Percentiles rank a stretch among this genome's conserved stretches.
These are phyloP conservation scores for Aspergillus pseudonomiae DNA, from an alignment of 2,329 filamentous ascomycete genomes.

Conservation along the genomic window DNA sequence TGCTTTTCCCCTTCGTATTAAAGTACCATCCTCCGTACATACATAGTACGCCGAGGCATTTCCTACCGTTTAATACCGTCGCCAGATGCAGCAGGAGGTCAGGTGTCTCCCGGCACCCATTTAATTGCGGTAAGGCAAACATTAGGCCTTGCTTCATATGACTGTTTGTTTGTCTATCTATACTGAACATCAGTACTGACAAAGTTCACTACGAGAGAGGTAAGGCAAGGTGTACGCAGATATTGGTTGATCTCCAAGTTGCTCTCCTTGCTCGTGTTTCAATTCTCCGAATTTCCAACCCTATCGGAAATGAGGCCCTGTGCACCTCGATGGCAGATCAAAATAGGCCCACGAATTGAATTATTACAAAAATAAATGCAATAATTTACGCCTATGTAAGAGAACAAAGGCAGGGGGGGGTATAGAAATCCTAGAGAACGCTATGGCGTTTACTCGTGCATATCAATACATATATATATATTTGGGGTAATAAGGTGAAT, in stretches of 20 bases:
- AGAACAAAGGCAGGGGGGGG: background rate
- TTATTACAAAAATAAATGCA: background rate
- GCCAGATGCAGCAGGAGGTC: constrained; percentile 11
- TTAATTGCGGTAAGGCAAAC: background rate
- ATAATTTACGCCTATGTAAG: background rate
- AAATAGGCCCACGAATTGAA: background rate
- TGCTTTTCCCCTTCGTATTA: background rate
- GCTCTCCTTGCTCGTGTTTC: background rate
- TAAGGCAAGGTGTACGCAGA: background rate
- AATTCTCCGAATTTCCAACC: background rate
- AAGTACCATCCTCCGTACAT: background rate
- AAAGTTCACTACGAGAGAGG: background rate
- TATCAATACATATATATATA: background rate
- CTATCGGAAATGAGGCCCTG: background rate
- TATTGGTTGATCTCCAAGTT: background rate
- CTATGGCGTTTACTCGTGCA: background rate
- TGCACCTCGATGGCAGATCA: background rate
- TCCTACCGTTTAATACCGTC: background rate
- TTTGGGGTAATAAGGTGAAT: background rate
- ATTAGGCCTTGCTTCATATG: background rate
- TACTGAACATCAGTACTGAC: background rate
- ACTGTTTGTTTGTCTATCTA: background rate
- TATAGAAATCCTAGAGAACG: background rate
- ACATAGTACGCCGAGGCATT: background rate
- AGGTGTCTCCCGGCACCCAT: background rate